A percentile compares a stretch with the other conserved stretches of the same genome.
Evolutionary conservation across 116 monocot species (phyloP).

Genomic region (Iris pallida): DNA sequence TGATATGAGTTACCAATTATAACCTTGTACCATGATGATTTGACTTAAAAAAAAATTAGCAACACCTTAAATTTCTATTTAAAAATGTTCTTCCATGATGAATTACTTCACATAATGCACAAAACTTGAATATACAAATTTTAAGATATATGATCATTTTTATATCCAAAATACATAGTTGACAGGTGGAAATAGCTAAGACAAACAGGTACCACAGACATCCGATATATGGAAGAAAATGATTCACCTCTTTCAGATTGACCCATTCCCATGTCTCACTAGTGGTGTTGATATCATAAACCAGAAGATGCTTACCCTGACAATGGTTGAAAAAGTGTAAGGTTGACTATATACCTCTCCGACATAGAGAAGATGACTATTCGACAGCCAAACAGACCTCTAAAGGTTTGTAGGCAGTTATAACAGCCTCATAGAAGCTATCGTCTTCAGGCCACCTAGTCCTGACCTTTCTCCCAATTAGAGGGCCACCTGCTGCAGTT

Average conservation of each 20-base stretch:
- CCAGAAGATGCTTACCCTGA: conserved; percentile 74
- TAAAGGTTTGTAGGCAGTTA: conserved; percentile 53
- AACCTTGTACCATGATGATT: too few relatives aligned
- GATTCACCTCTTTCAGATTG: conserved; percentile 73
- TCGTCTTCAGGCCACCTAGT: conserved; percentile 92
- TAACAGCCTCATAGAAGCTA: conserved; percentile 89
- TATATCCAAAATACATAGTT: too few relatives aligned
- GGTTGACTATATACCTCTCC: conserved; percentile 3
- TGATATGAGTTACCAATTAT: too few relatives aligned
- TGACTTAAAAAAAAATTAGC: too few relatives aligned
- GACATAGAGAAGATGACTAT: conserved; percentile 5
- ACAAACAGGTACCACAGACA: too few relatives aligned
- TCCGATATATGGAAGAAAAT: background rate
- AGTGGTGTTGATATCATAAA: conserved; percentile 73
- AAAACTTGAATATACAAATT: too few relatives aligned
- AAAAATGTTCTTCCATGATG: too few relatives aligned
- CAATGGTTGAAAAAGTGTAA: conserved; percentile 22
- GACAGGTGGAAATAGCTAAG: too few relatives aligned
- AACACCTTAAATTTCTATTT: too few relatives aligned
- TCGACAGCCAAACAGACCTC: conserved; percentile 42
- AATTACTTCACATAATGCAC: too few relatives aligned
- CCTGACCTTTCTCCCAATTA: conserved; percentile 73
- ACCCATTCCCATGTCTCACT: conserved; percentile 89
- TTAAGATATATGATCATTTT: too few relatives aligned
- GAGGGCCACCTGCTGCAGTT: conserved; percentile 26